Evolutionary conservation across 78 protist species (phyloP), one percentile per base, ranked within the genome.

Genomic region (Dictyostelium brefeldianum): DNA sequence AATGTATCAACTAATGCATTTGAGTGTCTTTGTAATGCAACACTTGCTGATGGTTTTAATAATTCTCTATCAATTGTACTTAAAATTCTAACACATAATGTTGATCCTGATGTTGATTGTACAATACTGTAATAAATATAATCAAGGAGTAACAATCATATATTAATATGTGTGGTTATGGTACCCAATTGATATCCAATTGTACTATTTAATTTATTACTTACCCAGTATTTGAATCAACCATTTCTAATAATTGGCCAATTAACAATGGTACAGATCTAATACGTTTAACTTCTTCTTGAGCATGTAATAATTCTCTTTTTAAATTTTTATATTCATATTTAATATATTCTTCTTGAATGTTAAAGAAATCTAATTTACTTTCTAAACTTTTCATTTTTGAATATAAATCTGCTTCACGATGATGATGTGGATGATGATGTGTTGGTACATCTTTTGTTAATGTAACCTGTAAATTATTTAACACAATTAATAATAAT

Each of bases 191-290:
- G n/a, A n/a, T n/a, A n/a, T n/a, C n/a, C n/a, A n/a, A n/a, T n/a
- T n/a, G n/a, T n/a, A n/a, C n/a, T n/a, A n/a, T n/a, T n/a, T n/a
- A n/a, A n/a, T n/a, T n/a, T n/a, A n/a, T n/a, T n/a, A n/a, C 51
- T 4, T 84, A 84, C 92, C 92, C 96, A 50, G 81, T 94, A 79
- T 98, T 62, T 59, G 90, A 46, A 92, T 99, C 99, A 48, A 99
- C 97, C 96, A 99, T 97, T 91, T 99, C 99, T n/a, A 97, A 59
- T 48, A 99, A 98, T 93, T 99, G 99, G 1, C 99, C 99, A 56
- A 99, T 97, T 22, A 98, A 89, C 8, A 99, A 98, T 22, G 99
- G 99, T 27, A 99, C 99, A 9, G 99, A 96, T 89, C 98, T 99
- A 83, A 99, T 99, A 46, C 99, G 96, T 94, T 98, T 99, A 92